Evolutionary conservation across 2,329 filamentous ascomycete genomes (phyloP), one percentile per base, ranked within the genome.

Genomic region (Xylariomycetidae sp.): DNA sequence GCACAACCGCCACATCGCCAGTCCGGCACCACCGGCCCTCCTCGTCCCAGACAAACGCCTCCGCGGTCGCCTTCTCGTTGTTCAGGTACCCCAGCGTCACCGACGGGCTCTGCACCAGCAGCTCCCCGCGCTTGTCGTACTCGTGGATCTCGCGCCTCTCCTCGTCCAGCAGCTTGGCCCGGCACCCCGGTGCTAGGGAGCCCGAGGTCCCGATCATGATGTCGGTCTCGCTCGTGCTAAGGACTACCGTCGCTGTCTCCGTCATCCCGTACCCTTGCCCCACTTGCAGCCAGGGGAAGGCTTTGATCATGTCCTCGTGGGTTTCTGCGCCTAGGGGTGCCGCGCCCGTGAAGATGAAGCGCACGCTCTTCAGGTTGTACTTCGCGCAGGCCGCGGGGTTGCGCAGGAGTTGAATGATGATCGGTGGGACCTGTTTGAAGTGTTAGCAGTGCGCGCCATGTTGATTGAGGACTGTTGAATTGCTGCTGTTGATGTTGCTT

Each of bases 41-140:
- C 2, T 79, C 68, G 32, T 79, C 69, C 40, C 61, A 64, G 1
- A 79, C 52, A 50, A 87, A 95, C 0, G 88, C 92, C 54, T 93
- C 86, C 32, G 73, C 68, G 14, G 80, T 93, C 3, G 89, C 87
- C 50, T 84, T 81, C 27, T 84, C 79, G 52, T 95, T 94, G 61
- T 93, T 83, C 33, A 94, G 64, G 48, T 95, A 95, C 1, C 89
- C 89, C 0, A 95, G 60, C 0, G 84, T 79, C 1, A 93, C 75
- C 1, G 80, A 79, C 0, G 87, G 88, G 0, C 76, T 77, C 54
- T 86, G 84, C 15, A 94, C 74, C 13, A 85, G 69, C 10, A 95
- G 71, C 58, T 95, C 89, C 22, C 89, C 89, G 0, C 82, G 84
- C 28, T 78, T 75, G 40, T 90, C 64, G 45, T 63, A 56, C 15